Percentiles rank a stretch among this genome's conserved stretches.
These are phyloP conservation scores for Papiliotrema terrestris DNA, from an alignment of 1,284 basidiomycete species.

Conservation along the genomic window DNA sequence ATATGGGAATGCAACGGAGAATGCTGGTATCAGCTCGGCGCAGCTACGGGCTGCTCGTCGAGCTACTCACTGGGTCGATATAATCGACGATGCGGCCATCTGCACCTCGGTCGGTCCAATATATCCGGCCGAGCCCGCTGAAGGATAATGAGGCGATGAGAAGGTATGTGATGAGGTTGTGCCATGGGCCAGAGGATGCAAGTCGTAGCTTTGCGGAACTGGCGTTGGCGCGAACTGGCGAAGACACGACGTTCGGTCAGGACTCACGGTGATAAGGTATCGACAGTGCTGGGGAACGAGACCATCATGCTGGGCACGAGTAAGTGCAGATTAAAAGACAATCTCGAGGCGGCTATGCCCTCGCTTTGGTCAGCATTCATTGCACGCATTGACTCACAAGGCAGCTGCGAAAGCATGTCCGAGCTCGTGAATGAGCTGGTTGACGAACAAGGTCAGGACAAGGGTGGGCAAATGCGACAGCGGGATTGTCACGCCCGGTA, in stretches of 20 bases:
- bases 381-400: slow-evolving; percentile 18
- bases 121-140: slow-evolving; percentile 20
- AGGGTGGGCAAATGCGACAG: slow-evolving; percentile 41
- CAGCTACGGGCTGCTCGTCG: too few relatives aligned
- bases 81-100: slow-evolving; percentile 27
- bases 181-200: slow-evolving; percentile 40
- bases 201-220: slow-evolving; percentile 37
- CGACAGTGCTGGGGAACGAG: slow-evolving; percentile 34
- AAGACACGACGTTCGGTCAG: not conserved
- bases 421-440: slow-evolving; percentile 44
- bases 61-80: slow-evolving; percentile 26
- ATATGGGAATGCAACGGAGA: slow-evolving; percentile 31
- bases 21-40: slow-evolving; percentile 8
- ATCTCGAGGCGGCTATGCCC: slow-evolving; percentile 29
- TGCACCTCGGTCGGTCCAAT: slow-evolving; percentile 25
- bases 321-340: slow-evolving; percentile 31
- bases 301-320: slow-evolving; percentile 39
- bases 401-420: slow-evolving; percentile 44
- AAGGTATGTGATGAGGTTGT: slow-evolving; percentile 40
- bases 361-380: slow-evolving; percentile 20
- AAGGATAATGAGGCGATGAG: slow-evolving; percentile 15
- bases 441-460: slow-evolving; percentile 34
- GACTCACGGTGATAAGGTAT: slow-evolving; percentile 26
- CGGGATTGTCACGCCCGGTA: slow-evolving; percentile 45
- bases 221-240: not conserved